Base-by-base conservation (phyloP, 2,329 filamentous ascomycete genomes). In the Hypoxylon sp. region DNA sequence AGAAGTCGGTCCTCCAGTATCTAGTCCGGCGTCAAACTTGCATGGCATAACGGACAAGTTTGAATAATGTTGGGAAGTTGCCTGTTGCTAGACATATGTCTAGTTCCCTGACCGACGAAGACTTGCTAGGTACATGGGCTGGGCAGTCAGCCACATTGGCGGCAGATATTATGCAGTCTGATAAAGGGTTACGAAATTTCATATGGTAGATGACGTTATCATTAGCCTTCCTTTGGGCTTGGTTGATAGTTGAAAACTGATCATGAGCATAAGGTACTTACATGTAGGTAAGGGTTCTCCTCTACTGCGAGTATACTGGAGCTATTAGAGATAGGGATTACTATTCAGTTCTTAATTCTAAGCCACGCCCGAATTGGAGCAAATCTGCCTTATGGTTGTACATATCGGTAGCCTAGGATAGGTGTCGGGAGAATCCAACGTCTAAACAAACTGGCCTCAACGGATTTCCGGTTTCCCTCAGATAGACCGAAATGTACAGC, bases 31-130 rank as follows among this genome's bases (percentile, higher is more conserved):
- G 39, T 62, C 58, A 66, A 46, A 24, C 19, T 8, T 57, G 58
- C 64, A 65, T 65, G 5, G n/a, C 55, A 31, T 29, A 44, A 44
- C 35, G 63, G 51, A 26, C 17, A 54, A 51, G 54, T 54, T 39
- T 54, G 50, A 59, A 31, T 51, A 50, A 17, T n/a, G 37, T 11
- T 17, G 6, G 46, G 22, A 11, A 50, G 14, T 9, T 9, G 29
- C 13, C 14, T 50, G 6, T 22, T 17, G 37, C 37, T 42, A 42
- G 14, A 17, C 37, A 17, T n/a, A 17, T 42, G 5, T 31, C 29
- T 9, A 31, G 3, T 31, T 31, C 17, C 37, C 5, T 42, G 37
- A 42, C n/a, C 37, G 37, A 17, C 6, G 37, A 19, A 42, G 14
- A 17, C 1, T 17, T 8, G 4, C 14, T n/a, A 39, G 13, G 37